Base-by-base conservation (phyloP, 2,329 filamentous ascomycete genomes). In the Colletotrichum sp. region DNA sequence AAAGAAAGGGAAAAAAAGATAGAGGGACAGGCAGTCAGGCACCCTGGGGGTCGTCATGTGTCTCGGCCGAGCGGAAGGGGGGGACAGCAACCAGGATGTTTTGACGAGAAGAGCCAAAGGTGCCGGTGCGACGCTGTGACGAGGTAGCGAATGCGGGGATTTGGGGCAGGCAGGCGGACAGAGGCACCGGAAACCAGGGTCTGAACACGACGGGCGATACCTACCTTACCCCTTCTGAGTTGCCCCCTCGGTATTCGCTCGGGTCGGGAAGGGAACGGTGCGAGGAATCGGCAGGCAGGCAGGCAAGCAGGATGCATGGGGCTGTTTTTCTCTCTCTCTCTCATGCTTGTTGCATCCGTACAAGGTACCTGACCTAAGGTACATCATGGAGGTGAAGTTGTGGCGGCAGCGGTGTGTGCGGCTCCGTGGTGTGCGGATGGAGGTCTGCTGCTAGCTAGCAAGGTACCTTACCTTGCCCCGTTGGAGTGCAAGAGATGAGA, bases 31-130 rank as follows among this genome's bases (percentile, higher is more conserved):
- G 11, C 44, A 34, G 44, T 34, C 27, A 34, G 65, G 65, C 22
- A 57, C 16, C 16, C 30, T 44, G 63, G 39, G 25, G 63, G 9
- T 29, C 12, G 19, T 63, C n/a, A 52, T 70, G 68, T 29, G 44
- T 63, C 67, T 70, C 68, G 68, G 68, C 68, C 68, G 68, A 70
- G 29, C 59, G 59, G 29, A 62, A 62, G n/a, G 32, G 52, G 67
- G 8, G 22, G 15, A 22, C 22, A 49, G n/a, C n/a, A 19, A n/a
- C 34, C 34, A n/a, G 32, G 55, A 44, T 61, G 13, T 29, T 30
- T 44, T 32, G 32, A 27, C 19, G 32, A 69, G 25, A 39, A 66
- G 34, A 15, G 32, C 39, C 39, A 49, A 49, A 49, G 39, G 39
- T 49, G 39, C 39, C 39, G 39, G 39, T 49, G 19, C 39, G 19